Evolutionary conservation across 2,329 filamentous ascomycete genomes (phyloP), one percentile per base, ranked within the genome.

Genomic region (Metarhizium guizhouense): DNA sequence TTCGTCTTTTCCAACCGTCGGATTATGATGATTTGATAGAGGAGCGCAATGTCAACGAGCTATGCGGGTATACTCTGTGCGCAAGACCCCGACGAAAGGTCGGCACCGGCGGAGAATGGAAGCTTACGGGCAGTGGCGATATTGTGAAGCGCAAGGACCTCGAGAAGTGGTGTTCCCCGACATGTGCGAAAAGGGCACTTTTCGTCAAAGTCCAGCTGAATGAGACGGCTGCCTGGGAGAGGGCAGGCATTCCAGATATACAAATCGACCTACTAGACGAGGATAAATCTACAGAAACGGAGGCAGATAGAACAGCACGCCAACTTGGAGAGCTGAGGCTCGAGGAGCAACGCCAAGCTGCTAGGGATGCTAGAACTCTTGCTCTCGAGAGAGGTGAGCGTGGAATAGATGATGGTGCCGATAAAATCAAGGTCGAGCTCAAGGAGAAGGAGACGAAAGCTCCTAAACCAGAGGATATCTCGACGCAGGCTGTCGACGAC

Each of bases 21-120:
- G 93, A 99, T 74, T 95, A 95, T 74, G 90, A 96, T 66, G 87
- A 89, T 60, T 76, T 97, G 52, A 85, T 96, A 58, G 81, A 87
- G 60, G 94, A 99, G 75, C 88, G 94, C 64, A 95, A 95, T 68
- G 87, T 90, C 61, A 86, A 89, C 63, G 82, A 80, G 47, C 78
- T 82, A 20, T 99, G 94, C 72, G 94, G 91, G 1, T 97, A 96
- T 68, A 77, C 82, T 0, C 78, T 97, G 32, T 99, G 94, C 69
- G 73, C 82, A 1, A 79, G 78, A 16, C 77, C 82, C n/a, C 84
- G 84, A 43, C 76, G 79, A 36, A 76, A 77, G 36, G 76, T 81
- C 53, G 73, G 77, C 16, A 73, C 76, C 11, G 80, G 78, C 1
- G 85, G 83, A 16, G 82, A 83, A 60, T 92, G 85, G 74, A 86